These are phyloP conservation scores for Vitrella brassicaformis DNA, from an alignment of 73 alveolate genomes.

Conservation along the genomic window DNA sequence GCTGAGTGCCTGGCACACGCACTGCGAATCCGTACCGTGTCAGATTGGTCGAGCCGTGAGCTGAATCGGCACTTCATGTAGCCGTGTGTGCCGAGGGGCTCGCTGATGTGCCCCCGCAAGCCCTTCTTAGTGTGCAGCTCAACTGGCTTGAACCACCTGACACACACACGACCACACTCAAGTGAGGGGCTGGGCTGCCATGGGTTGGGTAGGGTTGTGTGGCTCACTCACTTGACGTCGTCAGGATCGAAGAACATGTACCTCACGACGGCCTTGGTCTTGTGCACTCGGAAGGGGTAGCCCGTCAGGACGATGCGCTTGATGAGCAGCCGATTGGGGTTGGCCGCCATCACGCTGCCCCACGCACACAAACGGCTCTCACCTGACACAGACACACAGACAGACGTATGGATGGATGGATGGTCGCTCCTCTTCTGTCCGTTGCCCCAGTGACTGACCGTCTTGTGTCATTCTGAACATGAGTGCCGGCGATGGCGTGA, in stretches of 20 bases:
- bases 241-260: slow-evolving; percentile 34
- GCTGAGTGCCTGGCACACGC: not conserved
- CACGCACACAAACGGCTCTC: not conserved
- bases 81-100: slow-evolving; percentile 98
- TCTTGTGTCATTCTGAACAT: not conserved
- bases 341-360: slow-evolving; percentile 35
- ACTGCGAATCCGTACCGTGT: slow-evolving; percentile 92
- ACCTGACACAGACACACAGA: not conserved
- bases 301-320: slow-evolving; percentile 97
- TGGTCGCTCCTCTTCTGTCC: not conserved
- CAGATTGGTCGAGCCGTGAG: slow-evolving; percentile 84
- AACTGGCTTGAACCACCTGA: slow-evolving; percentile 89
- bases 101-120: slow-evolving; percentile 85
- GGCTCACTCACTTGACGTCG: slow-evolving; percentile 14
- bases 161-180: not conserved
- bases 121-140: slow-evolving; percentile 94
- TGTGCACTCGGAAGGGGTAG: slow-evolving; percentile 94
- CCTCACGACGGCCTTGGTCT: slow-evolving; percentile 83
- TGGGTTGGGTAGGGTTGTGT: too few relatives aligned
- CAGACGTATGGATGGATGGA: not conserved
- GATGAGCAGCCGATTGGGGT: slow-evolving; percentile 79
- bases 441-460: not conserved
- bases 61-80: slow-evolving; percentile 94
- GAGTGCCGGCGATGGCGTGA: not conserved
- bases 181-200: too few relatives aligned